Evolutionary conservation across 805 yeast species (phyloP).

Genomic region (Saccharomycopsis guyanensis): DNA sequence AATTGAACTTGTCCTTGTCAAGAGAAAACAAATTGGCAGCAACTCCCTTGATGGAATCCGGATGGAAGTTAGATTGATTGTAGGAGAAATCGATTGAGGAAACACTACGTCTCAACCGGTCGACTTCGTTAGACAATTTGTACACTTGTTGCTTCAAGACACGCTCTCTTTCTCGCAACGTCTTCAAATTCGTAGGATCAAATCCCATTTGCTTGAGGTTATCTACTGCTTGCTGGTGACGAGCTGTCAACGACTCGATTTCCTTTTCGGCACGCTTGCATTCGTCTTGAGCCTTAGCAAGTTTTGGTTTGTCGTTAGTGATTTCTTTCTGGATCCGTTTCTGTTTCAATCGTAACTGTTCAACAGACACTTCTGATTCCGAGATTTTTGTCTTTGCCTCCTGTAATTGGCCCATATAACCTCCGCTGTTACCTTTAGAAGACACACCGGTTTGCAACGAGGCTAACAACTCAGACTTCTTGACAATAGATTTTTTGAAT

Average conservation of each 20-base stretch:
- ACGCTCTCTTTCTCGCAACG: constrained; percentile 40
- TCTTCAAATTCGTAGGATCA: constrained; percentile 37
- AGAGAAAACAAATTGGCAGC: constrained; percentile 79
- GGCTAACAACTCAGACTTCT: constrained; percentile 72
- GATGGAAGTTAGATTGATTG: constrained; percentile 49
- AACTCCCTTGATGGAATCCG: constrained; percentile 68
- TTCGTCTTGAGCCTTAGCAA: constrained; percentile 46
- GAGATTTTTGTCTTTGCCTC: constrained; percentile 51
- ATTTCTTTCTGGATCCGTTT: constrained; percentile 50
- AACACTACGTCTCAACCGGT: constrained; percentile 50
- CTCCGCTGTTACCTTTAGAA: constrained; percentile 69
- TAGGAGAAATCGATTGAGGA: constrained; percentile 74
- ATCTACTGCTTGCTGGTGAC: constrained; percentile 32
- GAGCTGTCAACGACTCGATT: constrained; percentile 35
- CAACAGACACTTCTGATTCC: constrained; percentile 45
- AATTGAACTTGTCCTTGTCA: constrained; percentile 45
- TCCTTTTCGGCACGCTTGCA: constrained; percentile 35
- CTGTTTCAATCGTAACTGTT: constrained; percentile 52
- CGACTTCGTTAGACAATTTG: constrained; percentile 39
- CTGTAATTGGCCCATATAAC: constrained; percentile 66
- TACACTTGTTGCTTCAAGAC: constrained; percentile 38
- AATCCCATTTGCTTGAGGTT: constrained; percentile 50
- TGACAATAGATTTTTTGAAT: constrained; percentile 40
- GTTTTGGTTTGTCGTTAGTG: constrained; percentile 38
- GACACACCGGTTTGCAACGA: constrained; percentile 87